A percentile compares a stretch with the other conserved stretches of the same genome.
These are phyloP conservation scores for Metschnikowia proteae DNA, from an alignment of 805 yeast species.

Conservation along the genomic window DNA sequence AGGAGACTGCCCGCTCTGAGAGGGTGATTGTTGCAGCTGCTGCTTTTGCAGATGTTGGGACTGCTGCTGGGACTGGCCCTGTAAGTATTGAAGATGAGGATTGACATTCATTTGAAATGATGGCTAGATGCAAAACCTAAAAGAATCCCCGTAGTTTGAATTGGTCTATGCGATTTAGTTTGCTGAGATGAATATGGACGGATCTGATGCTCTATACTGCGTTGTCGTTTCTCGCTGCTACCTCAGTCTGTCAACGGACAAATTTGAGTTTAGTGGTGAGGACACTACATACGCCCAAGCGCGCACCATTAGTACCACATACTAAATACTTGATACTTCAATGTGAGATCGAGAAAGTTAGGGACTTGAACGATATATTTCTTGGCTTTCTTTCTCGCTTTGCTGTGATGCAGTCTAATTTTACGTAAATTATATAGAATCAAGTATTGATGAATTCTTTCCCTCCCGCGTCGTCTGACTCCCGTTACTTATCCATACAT, in stretches of 20 bases:
- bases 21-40: conserved; percentile 23
- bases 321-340: background rate
- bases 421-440: too few relatives aligned
- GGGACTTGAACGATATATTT: too few relatives aligned
- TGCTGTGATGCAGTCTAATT: too few relatives aligned
- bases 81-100: conserved; percentile 43
- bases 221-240: background rate
- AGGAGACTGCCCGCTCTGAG: conserved; percentile 28
- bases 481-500: too few relatives aligned
- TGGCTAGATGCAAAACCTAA: background rate
- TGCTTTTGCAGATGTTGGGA: conserved; percentile 25
- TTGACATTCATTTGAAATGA: conserved; percentile 34
- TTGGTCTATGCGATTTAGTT: background rate
- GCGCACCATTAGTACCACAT: background rate
- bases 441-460: too few relatives aligned
- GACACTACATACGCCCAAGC: conserved; percentile 6
- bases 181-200: background rate
- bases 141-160: background rate
- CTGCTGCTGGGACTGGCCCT: conserved; percentile 11
- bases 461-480: too few relatives aligned
- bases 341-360: too few relatives aligned
- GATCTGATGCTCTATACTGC: background rate
- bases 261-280: conserved; percentile 8
- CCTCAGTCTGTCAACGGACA: background rate
- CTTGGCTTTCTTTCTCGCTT: too few relatives aligned